These are phyloP conservation scores for Thozetella sp. DNA, from an alignment of 495 filamentous ascomycete genomes.

Conservation along the genomic window DNA sequence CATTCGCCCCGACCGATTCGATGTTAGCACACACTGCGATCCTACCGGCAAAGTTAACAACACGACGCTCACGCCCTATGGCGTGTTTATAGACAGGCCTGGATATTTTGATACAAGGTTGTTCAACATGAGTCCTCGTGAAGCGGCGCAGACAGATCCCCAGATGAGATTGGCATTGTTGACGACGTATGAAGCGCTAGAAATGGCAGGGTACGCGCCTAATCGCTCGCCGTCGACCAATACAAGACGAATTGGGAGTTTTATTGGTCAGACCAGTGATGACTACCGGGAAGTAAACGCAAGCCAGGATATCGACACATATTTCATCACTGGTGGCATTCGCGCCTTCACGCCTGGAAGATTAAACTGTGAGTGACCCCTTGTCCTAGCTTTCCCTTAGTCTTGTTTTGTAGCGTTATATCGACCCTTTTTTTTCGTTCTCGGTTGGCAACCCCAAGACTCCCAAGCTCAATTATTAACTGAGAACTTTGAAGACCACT, in stretches of 20 bases:
- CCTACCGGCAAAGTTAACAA: slow-evolving; percentile 69
- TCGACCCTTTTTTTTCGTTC: no score
- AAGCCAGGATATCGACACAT: slow-evolving; percentile 78
- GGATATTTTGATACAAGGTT: slow-evolving; percentile 77
- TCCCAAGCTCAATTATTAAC: no score
- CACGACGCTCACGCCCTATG: slow-evolving; percentile 68
- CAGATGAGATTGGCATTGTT: slow-evolving; percentile 74
- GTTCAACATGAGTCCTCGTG: slow-evolving; percentile 86
- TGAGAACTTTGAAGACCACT: no score
- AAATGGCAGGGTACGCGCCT: slow-evolving; percentile 77
- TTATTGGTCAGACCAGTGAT: slow-evolving; percentile 80
- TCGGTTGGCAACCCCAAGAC: no score
- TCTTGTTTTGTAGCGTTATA: no score
- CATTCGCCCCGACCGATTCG: slow-evolving; percentile 68
- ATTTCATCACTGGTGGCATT: slow-evolving; percentile 77
- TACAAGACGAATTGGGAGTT: slow-evolving; percentile 75
- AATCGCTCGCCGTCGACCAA: slow-evolving; percentile 74
- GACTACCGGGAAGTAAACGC: slow-evolving; percentile 81
- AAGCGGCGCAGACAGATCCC: slow-evolving; percentile 79
- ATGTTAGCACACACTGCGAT: slow-evolving; percentile 71
- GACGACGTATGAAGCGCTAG: slow-evolving; percentile 81
- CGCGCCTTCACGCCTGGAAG: slow-evolving; percentile 65
- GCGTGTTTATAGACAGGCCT: slow-evolving; percentile 76
- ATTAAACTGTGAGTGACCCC: no score
- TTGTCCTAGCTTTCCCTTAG: no score